Conservation (phyloP, 2,329 filamentous ascomycete species). For the Trichoderma endophyticum region DNA sequence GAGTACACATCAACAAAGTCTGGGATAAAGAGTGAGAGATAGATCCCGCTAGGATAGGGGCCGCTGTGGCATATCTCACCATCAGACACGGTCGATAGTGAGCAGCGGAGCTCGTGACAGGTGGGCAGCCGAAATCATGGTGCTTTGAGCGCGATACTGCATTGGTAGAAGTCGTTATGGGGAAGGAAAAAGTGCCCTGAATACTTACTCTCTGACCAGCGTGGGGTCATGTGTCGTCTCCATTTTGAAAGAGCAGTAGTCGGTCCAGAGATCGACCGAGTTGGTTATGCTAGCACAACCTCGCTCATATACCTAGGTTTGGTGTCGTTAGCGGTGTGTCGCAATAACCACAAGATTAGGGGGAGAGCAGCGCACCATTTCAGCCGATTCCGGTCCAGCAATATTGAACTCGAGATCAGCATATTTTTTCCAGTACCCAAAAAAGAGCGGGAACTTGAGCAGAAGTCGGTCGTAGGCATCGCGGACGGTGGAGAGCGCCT, state of each 20-base stretch:
- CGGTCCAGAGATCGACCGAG: slow-evolving; percentile 94
- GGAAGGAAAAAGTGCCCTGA: slow-evolving; percentile 64
- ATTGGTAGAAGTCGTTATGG: slow-evolving; percentile 55
- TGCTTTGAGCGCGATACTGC: slow-evolving; percentile 41
- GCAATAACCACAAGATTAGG: not conserved
- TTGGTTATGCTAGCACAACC: slow-evolving; percentile 89
- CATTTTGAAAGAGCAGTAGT: slow-evolving; percentile 97
- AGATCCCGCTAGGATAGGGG: slow-evolving; percentile 53
- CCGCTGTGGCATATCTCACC: slow-evolving; percentile 71
- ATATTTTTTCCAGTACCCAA: slow-evolving; percentile 99
- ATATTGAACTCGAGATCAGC: slow-evolving; percentile 97
- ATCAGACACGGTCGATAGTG: slow-evolving; percentile 42
- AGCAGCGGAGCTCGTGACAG: slow-evolving; percentile 37
- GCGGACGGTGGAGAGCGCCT: slow-evolving; percentile 83
- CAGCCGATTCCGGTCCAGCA: slow-evolving; percentile 91
- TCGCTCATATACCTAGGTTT: slow-evolving; percentile 81
- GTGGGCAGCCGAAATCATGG: slow-evolving; percentile 40
- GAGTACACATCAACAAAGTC: slow-evolving; percentile 50
- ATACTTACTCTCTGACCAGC: slow-evolving; percentile 99
- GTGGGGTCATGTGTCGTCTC: slow-evolving; percentile 94
- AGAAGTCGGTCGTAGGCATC: slow-evolving; percentile 90
- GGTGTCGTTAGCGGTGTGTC: not conserved
- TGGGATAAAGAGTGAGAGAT: slow-evolving; percentile 65
- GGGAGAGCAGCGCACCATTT: slow-evolving; percentile 67
- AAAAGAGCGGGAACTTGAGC: slow-evolving; percentile 89